phyloP scores from a whole-genome alignment of 2,329 filamentous ascomycete genomes.

The Microcyclosporella mali region DNA sequence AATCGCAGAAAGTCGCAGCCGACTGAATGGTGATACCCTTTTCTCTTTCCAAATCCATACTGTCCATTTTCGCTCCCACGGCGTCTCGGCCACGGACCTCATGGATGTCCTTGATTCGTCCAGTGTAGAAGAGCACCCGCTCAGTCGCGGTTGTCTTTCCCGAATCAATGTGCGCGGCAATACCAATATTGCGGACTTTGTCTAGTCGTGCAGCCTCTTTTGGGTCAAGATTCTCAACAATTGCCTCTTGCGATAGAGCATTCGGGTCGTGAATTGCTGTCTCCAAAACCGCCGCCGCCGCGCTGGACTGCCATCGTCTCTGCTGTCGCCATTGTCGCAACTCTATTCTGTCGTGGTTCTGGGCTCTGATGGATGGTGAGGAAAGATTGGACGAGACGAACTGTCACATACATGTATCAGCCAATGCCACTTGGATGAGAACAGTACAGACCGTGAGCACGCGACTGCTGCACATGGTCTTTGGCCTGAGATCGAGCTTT shows the following conservation, averaged over 20 bases:
- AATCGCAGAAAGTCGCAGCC: conserved; percentile 95
- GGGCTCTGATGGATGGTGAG: conserved; percentile 15
- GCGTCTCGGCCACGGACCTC: conserved; percentile 92
- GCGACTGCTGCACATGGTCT: no score
- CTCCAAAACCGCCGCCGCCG: conserved; percentile 40
- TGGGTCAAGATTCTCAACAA: conserved; percentile 74
- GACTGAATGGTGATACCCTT: conserved; percentile 99
- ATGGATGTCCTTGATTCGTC: conserved; percentile 93
- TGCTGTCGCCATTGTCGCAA: conserved; percentile 9
- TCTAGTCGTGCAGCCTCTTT: conserved; percentile 72
- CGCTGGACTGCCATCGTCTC: conserved; percentile 25
- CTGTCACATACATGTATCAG: conserved; percentile 12
- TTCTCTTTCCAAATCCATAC: conserved; percentile 96
- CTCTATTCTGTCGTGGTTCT: conserved; percentile 26
- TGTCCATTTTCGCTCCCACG: conserved; percentile 98
- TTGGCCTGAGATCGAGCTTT: no score
- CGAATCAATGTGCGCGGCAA: conserved; percentile 97
- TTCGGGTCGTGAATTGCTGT: conserved; percentile 53
- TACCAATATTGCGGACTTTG: conserved; percentile 91
- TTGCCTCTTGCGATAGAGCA: conserved; percentile 54
- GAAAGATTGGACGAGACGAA: conserved; percentile 20
- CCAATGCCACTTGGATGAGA: no score
- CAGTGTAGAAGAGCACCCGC: conserved; percentile 95
- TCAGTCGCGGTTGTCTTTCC: conserved; percentile 97
- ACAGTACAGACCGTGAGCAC: no score